Evolutionary conservation across 2,329 filamentous ascomycete species (phyloP), one percentile per base, ranked within the genome.

Genomic region (Helotiales sp.): DNA sequence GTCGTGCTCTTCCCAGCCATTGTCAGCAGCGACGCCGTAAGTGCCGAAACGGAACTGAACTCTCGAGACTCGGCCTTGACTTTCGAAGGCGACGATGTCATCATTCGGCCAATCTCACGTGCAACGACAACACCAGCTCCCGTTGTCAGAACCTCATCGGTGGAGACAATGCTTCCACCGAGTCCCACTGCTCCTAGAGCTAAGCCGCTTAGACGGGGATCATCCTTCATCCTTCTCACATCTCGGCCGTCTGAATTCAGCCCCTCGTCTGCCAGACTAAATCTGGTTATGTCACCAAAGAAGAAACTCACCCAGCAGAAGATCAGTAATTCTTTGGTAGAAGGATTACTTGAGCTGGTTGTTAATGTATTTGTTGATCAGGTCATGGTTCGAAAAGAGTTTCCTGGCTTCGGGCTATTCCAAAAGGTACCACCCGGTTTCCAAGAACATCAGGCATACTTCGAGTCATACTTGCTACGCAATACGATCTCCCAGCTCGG

Each of bases 401-500:
- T 98, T 69, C 81, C 88, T 2, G 93, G 95, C 0, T 89, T 99
- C 53, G 87, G 88, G 0, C 76, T 99, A 9, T 96, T 91, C 68
- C 77, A 90, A 53, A 96, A 95, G 71, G 89, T 93, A 0, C 95
- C 96, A 1, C 91, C 95, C 0, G 93, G 93, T 0, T 96, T 96
- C 68, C 85, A 93, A 65, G 95, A 98, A 70, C 92, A 98, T 66
- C 93, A 97, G 68, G 91, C 92, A 0, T 96, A 93, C 71, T 97
- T 99, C 64, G 91, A 96, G 70, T 96, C 95, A 0, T 97, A 93
- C 69, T 77, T 98, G 2, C 77, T 98, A 19, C 84, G 87, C 27
- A 88, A 88, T 63, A 86, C 90, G 0, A 82, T 97, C 46, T 81
- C 85, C 2, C 84, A 89, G 29, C 75, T 96, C 15, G 83, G 84